Conservation (phyloP, 78 protist species). For the Protostelium mycophagum region DNA sequence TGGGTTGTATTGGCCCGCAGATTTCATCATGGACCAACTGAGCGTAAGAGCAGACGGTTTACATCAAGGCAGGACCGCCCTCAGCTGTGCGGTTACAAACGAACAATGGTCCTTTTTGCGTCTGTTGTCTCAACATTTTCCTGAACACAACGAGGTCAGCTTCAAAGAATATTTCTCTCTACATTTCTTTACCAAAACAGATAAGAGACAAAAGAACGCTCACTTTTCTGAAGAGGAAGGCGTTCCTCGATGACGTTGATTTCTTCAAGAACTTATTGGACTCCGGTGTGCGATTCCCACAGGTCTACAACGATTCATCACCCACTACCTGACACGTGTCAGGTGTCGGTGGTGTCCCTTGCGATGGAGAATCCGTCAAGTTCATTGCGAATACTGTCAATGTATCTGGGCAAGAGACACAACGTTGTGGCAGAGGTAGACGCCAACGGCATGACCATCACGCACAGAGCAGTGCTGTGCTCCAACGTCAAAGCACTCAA, state of each 20-base stretch:
- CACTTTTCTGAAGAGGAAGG: neutral
- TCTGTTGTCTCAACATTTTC: neutral
- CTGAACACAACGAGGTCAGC: neutral
- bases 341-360: neutral
- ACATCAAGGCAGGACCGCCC: neutral
- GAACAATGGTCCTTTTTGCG: neutral
- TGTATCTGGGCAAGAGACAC: neutral
- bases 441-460: neutral
- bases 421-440: neutral
- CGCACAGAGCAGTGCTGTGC: neutral
- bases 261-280: neutral
- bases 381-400: neutral
- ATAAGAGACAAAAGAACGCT: neutral
- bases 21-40: neutral
- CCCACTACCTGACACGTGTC: too few relatives aligned
- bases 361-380: neutral
- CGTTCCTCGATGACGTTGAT: neutral
- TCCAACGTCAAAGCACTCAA: neutral
- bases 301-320: neutral
- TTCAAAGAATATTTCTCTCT: too few relatives aligned
- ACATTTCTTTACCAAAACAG: neutral
- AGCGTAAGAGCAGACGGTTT: neutral
- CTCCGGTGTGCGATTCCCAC: neutral
- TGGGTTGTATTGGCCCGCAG: neutral
- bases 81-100: neutral